Base-by-base conservation (phyloP, 2,329 filamentous ascomycete genomes). In the Chaetomiaceae sp. region DNA sequence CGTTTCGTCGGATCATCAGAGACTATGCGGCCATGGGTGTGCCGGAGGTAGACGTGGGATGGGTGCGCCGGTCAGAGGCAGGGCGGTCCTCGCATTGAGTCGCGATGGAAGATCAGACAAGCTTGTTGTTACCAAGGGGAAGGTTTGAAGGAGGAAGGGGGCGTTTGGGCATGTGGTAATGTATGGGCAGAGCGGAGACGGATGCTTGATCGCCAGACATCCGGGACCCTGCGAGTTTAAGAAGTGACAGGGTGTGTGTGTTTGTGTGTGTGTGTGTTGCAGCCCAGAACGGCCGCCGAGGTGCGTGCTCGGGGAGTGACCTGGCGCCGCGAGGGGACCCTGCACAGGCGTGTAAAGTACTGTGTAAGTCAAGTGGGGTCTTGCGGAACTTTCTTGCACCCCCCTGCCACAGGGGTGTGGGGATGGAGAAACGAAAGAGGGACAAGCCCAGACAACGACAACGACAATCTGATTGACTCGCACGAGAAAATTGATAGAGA, bases 191-290 rank as follows among this genome's bases (percentile, higher is more conserved):
- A 62, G 62, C 61, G 66, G 64, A 62, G 58, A 58, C 59, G 61
- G 56, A 62, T 62, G 62, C 62, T 62, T 66, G 65, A 68, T 71
- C 65, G 64, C 60, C 66, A 65, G 62, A 65, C 63, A 68, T 65
- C 63, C 64, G 70, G 66, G 67, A 69, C 64, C 66, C 67, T 67
- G 66, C 59, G 64, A 64, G 70, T 72, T 74, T 74, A 73, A 71
- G 68, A 71, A 67, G 64, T 59, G 65, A 70, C 65, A 68, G 63
- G 68, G 66, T 54, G 7, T n/a, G n/a, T n/a, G n/a, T n/a, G n/a
- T n/a, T n/a, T n/a, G n/a, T n/a, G n/a, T n/a, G n/a, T n/a, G n/a
- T n/a, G n/a, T n/a, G n/a, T 46, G 49, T 45, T 53, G 51, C 53
- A 53, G 41, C 45, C 47, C 29, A 49, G 53, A 47, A 29, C 53